Evolutionary conservation across 345 rosid genomes (phyloP).

Genomic region (Balakata baccata): DNA sequence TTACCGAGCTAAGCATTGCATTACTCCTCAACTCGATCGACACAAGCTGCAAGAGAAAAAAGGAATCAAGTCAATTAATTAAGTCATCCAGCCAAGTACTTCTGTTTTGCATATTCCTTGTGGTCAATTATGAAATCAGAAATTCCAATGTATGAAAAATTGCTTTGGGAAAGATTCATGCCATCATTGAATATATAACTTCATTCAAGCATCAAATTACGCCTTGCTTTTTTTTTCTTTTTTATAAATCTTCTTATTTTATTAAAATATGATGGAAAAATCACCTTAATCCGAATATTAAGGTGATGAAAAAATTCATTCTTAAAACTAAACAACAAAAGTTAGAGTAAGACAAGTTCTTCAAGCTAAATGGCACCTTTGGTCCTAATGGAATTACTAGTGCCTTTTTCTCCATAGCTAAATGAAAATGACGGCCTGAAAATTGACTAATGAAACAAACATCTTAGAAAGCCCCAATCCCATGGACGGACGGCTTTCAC

Average conservation of each 20-base stretch:
- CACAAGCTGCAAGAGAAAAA: slow-evolving; percentile 33
- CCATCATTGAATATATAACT: not conserved
- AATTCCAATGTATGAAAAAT: not conserved
- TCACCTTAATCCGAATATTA: no score
- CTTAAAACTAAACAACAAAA: no score
- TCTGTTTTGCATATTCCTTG: not conserved
- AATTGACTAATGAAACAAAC: no score
- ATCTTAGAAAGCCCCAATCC: not conserved
- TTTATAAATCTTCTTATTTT: no score
- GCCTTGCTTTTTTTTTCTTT: not conserved
- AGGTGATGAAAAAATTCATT: no score
- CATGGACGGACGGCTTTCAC: not conserved
- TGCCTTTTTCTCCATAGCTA: not conserved
- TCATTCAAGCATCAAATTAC: not conserved
- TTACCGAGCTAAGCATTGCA: not conserved
- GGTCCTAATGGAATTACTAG: no score
- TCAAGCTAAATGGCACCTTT: no score
- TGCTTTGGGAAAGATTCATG: not conserved
- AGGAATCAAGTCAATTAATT: not conserved
- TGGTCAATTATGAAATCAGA: not conserved
- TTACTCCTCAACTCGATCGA: slow-evolving; percentile 30
- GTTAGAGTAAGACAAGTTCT: no score
- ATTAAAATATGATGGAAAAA: no score
- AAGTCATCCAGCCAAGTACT: not conserved
- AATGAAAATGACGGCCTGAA: not conserved